Evolutionary conservation across 805 yeast species (phyloP), one percentile per base, ranked within the genome.

Genomic region (Saccharomycopsis vini): DNA sequence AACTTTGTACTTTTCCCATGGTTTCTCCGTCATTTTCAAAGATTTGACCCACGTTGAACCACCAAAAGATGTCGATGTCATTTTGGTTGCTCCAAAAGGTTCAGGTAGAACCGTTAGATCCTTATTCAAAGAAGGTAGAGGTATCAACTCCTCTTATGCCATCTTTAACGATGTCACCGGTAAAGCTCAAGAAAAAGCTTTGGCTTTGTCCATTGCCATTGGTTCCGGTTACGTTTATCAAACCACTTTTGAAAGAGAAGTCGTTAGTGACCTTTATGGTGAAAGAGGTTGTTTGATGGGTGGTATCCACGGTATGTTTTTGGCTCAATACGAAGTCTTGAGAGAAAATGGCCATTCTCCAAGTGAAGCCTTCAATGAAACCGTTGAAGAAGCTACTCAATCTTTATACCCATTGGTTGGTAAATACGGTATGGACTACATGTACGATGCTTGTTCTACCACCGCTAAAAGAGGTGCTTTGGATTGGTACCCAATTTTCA

Each of bases 281-380:
- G 98, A 92, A 80, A 87, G 98, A 79, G 98, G 98, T 67, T 92
- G 97, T 75, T 77, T 92, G 60, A 92, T 90, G 98, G 98, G 97
- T 69, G 97, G 97, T 80, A 90, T 92, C 77, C 98, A 92, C 78
- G 98, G 98, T 80, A 92, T 92, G 97, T 92, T 92, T 92, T 80
- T 92, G 64, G 98, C 98, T 59, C 98, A 92, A 77, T 92, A 92
- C 79, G 98, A 92, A 74, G 98, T 92, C 52, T 81, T 92, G 69
- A 89, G 98, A 77, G 97, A 90, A 77, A 88, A 94, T 67, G 98
- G 98, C 56, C 98, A 92, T 81, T 77, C 97, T 56, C 98, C 98
- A 75, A 87, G 97, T 50, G 98, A 92, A 78, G 97, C 98, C 61
- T 92, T 92, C 89, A 92, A 92, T 73, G 98, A 92, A 79, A 92